Base-by-base conservation (phyloP, 495 filamentous ascomycete species). In the Annulohypoxylon nitens region DNA sequence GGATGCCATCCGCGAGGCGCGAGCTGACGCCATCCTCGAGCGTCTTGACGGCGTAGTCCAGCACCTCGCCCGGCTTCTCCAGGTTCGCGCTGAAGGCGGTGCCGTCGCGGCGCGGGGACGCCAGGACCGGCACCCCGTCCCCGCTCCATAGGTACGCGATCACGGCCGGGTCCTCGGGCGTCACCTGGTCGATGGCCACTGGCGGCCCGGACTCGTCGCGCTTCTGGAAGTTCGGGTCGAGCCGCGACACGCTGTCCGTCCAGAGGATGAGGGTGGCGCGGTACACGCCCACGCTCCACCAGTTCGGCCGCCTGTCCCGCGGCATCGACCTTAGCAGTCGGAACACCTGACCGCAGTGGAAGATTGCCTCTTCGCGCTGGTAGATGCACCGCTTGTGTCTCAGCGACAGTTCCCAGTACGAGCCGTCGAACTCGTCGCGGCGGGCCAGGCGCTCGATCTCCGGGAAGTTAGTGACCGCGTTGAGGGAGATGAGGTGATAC, bases 401-500 rank as follows among this genome's bases (percentile, higher is more conserved):
- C 65, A 81, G 78, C 2, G 81, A 70, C 16, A 85, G 71, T 51
- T 88, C 84, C 80, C 82, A 83, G 71, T 82, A 84, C 3, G 81
- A 76, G 5, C 82, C 83, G 62, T 86, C 84, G 58, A 84, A 78
- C 41, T 76, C 81, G 45, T 90, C 87, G 30, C 82, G 78, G 18
- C 89, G 83, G 3, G 88, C 88, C 2, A 90, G 73, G 0, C 83
- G 80, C 77, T 92, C 89, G 39, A 90, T 87, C 64, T 87, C 86
- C 6, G 84, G 80, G 70, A 91, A 88, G 76, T 86, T 86, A 30
- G 86, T 86, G 4, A 88, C 80, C 10, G 85, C 83, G 72, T 90
- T 90, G 39, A 92, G 82, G 33, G 82, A 86, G 64, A 91, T 86
- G 33, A 92, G 82, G 69, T 92, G 89, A 77, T 87, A 90, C 70